These are phyloP conservation scores for Mycena sp. DNA, from an alignment of 1,284 basidiomycete species.

Conservation along the genomic window DNA sequence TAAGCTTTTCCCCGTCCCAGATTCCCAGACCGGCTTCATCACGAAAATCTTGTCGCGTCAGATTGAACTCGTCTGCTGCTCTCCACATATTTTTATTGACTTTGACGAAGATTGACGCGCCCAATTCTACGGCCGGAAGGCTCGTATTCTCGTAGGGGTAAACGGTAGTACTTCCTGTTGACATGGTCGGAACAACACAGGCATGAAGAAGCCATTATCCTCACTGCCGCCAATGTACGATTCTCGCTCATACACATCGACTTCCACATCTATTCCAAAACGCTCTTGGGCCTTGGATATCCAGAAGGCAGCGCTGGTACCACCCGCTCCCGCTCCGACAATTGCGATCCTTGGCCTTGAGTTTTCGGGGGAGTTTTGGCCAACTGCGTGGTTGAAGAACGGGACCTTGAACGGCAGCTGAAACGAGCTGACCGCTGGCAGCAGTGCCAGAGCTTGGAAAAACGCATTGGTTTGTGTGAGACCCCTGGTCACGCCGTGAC, in stretches of 20 bases:
- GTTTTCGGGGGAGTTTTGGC: constrained; percentile 32
- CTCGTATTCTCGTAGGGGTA: constrained; percentile 78
- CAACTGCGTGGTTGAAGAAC: constrained; percentile 45
- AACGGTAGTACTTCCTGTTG: constrained; percentile 59
- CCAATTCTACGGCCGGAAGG: constrained; percentile 79
- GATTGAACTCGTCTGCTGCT: constrained; percentile 82
- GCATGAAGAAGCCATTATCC: no score
- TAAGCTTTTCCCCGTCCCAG: constrained; percentile 86
- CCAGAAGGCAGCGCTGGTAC: constrained; percentile 89
- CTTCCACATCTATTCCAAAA: constrained; percentile 70
- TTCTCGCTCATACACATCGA: constrained; percentile 86
- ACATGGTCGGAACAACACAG: constrained; percentile 2
- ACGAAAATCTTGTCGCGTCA: constrained; percentile 65
- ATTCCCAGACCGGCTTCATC: constrained; percentile 68
- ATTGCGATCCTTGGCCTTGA: constrained; percentile 71
- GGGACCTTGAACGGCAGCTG: constrained; percentile 67
- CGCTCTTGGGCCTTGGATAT: constrained; percentile 78
- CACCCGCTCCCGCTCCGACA: constrained; percentile 89
- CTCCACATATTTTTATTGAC: constrained; percentile 87
- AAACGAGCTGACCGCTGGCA: constrained; percentile 53
- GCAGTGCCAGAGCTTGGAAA: constrained; percentile 6
- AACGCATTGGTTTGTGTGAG: constrained; percentile 1
- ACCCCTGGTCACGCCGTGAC: neutral
- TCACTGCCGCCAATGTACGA: constrained; percentile 85
- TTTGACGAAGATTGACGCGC: constrained; percentile 89